A percentile compares a stretch with the other conserved stretches of the same genome.
These are phyloP conservation scores for Penicillium atrosanguineum DNA, from an alignment of 495 filamentous ascomycete species.

Conservation along the genomic window DNA sequence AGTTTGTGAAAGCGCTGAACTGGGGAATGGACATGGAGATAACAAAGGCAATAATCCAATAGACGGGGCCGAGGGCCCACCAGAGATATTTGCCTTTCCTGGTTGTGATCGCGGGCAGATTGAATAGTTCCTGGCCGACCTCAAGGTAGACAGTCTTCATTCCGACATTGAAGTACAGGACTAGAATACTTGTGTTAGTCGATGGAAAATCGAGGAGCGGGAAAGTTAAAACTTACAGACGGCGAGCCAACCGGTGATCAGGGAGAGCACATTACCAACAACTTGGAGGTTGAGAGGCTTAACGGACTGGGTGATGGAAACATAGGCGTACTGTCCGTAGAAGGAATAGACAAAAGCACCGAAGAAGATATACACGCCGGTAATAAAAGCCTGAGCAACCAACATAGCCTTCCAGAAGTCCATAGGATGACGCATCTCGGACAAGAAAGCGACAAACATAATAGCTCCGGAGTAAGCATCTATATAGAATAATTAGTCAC, in stretches of 20 bases:
- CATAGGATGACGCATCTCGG: slow-evolving; percentile 61
- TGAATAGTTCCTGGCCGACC: slow-evolving; percentile 51
- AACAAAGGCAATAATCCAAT: slow-evolving; percentile 53
- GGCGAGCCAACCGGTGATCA: slow-evolving; percentile 53
- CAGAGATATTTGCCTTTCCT: slow-evolving; percentile 48
- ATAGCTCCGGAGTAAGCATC: slow-evolving; percentile 43
- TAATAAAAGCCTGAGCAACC: slow-evolving; percentile 53
- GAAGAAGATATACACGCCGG: slow-evolving; percentile 52
- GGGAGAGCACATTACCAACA: slow-evolving; percentile 51
- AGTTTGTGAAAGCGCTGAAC: slow-evolving; percentile 38
- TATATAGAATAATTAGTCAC: neutral
- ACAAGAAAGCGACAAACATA: slow-evolving; percentile 62
- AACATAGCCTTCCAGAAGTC: slow-evolving; percentile 62
- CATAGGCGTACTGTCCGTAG: slow-evolving; percentile 54
- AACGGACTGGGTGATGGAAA: slow-evolving; percentile 50
- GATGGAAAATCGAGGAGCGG: neutral
- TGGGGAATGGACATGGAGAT: slow-evolving; percentile 45
- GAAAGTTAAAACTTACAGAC: slow-evolving; percentile 17
- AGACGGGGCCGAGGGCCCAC: slow-evolving; percentile 50
- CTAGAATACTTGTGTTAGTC: slow-evolving; percentile 1
- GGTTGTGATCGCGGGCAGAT: slow-evolving; percentile 45
- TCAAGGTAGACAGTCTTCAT: slow-evolving; percentile 62
- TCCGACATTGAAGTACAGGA: slow-evolving; percentile 54
- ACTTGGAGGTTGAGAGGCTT: slow-evolving; percentile 40
- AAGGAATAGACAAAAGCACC: slow-evolving; percentile 55